Evolutionary conservation across 2,329 filamentous ascomycete species (phyloP).

Genomic region (Helotiales sp.): DNA sequence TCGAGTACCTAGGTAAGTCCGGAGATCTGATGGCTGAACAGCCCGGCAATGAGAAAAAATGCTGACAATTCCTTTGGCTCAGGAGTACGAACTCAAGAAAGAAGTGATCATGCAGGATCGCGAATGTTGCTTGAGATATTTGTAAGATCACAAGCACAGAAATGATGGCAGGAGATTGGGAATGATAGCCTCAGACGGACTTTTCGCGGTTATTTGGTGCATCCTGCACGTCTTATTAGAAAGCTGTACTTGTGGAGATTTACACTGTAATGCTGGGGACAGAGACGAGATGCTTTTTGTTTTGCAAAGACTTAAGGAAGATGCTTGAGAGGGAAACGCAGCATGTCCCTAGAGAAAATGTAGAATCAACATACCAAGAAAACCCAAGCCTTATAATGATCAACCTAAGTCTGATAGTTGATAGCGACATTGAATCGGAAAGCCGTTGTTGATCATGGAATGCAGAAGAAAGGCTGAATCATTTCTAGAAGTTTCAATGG

Average conservation of each 20-base stretch:
- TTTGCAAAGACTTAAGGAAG: too few relatives aligned
- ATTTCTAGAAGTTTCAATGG: slow-evolving; percentile 8
- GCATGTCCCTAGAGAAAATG: background rate
- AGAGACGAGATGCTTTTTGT: too few relatives aligned
- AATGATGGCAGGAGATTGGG: background rate
- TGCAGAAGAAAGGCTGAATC: background rate
- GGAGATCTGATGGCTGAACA: background rate
- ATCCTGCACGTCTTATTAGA: too few relatives aligned
- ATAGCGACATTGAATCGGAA: background rate
- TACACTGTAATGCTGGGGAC: too few relatives aligned
- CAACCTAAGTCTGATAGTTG: background rate
- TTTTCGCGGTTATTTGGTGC: too few relatives aligned
- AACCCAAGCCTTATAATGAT: background rate
- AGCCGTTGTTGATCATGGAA: background rate
- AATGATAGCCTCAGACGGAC: too few relatives aligned
- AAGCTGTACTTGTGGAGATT: too few relatives aligned
- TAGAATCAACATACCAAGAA: background rate
- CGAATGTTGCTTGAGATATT: background rate
- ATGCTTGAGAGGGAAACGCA: too few relatives aligned
- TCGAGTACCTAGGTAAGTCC: background rate
- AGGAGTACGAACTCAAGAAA: background rate
- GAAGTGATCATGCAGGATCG: background rate
- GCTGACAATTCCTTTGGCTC: background rate
- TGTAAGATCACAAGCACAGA: background rate
- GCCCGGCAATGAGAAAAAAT: too few relatives aligned